phyloP scores from a whole-genome alignment of 2,329 filamentous ascomycete species.

The Penicillium sp. region DNA sequence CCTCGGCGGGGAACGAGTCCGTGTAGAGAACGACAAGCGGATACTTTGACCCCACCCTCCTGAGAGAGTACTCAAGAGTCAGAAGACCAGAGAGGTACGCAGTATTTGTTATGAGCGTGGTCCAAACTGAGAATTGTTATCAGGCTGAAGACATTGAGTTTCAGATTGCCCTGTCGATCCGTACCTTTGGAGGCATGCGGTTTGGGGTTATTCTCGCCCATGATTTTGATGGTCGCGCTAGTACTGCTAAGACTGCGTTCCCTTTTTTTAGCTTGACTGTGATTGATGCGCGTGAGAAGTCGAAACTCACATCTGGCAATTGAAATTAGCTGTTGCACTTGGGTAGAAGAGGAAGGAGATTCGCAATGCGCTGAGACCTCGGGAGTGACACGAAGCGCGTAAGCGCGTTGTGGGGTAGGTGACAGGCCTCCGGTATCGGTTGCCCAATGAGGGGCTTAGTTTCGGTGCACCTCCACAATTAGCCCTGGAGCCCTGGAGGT shows the following conservation, averaged over 20 bases:
- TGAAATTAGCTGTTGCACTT: neutral
- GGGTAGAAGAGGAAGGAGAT: too few species aligned
- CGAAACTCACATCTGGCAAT: neutral
- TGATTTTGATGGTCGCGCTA: neutral
- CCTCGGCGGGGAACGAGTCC: neutral
- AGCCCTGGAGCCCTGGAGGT: too few species aligned
- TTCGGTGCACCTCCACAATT: too few species aligned
- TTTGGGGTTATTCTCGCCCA: neutral
- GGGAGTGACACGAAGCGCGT: too few species aligned
- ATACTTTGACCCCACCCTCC: slow-evolving; percentile 30
- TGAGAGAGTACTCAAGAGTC: slow-evolving; percentile 75
- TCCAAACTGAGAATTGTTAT: slow-evolving; percentile 63
- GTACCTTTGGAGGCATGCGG: neutral
- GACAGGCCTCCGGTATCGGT: too few species aligned
- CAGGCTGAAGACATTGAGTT: neutral
- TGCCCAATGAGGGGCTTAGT: too few species aligned
- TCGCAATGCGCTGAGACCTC: too few species aligned
- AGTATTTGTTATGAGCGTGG: slow-evolving; percentile 80
- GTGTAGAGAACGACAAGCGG: neutral
- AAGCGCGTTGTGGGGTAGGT: too few species aligned
- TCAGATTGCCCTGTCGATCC: neutral
- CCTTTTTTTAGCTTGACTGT: neutral
- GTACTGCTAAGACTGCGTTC: neutral
- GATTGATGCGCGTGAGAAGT: neutral
- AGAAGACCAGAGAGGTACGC: slow-evolving; percentile 78